Evolutionary conservation across 2,329 filamentous ascomycete genomes (phyloP).

Genomic region (Zelopaecilomyces penicillatus): DNA sequence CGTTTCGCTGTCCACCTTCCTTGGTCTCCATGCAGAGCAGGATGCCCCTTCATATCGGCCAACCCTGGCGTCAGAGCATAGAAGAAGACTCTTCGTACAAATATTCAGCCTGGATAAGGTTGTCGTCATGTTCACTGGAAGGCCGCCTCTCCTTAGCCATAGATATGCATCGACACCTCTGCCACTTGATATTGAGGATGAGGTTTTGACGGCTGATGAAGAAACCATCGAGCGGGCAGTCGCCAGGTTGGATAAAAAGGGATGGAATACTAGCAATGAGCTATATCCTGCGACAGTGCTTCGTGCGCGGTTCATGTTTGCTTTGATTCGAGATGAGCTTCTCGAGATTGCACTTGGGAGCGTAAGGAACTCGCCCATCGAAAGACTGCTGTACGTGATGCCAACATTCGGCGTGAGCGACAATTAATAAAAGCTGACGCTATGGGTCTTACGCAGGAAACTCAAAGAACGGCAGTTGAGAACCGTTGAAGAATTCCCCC

Average conservation of each 20-base stretch:
- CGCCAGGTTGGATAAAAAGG: constrained; percentile 33
- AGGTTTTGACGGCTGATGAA: constrained; percentile 36
- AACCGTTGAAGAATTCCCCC: constrained; percentile 15
- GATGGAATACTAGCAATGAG: constrained; percentile 41
- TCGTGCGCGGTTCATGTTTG: constrained; percentile 39
- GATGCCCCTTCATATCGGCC: constrained; percentile 20
- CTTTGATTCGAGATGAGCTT: constrained; percentile 48
- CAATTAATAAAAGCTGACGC: not conserved
- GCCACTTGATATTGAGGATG: constrained; percentile 46
- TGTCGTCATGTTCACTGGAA: constrained; percentile 42
- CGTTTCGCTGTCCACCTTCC: constrained; percentile 27
- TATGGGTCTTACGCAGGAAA: not conserved
- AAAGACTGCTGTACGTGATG: constrained; percentile 14
- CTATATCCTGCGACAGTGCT: constrained; percentile 36
- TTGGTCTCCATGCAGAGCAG: constrained; percentile 24
- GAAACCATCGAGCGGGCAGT: constrained; percentile 13
- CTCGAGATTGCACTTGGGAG: constrained; percentile 45
- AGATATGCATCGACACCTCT: constrained; percentile 45
- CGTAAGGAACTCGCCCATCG: constrained; percentile 8
- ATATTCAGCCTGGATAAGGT: constrained; percentile 41
- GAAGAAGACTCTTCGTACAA: constrained; percentile 23
- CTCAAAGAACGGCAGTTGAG: constrained; percentile 3
- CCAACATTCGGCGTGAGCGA: not conserved
- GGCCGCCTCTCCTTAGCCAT: constrained; percentile 44
- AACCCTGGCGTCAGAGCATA: constrained; percentile 26